phyloP scores from a whole-genome alignment of 2,329 filamentous ascomycete genomes.

The Thelonectria discophora region DNA sequence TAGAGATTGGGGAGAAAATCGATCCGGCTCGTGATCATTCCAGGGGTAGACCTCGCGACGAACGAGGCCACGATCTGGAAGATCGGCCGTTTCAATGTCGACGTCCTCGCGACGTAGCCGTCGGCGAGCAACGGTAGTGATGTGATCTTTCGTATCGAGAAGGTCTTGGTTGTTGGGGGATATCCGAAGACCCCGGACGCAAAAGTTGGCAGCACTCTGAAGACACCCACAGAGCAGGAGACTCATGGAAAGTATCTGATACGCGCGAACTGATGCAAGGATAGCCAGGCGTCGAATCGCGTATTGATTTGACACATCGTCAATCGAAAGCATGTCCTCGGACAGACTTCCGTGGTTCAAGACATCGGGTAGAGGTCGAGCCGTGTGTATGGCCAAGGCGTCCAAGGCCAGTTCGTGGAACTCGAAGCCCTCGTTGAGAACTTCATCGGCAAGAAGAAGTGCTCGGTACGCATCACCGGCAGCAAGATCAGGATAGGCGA shows the following conservation, averaged over 20 bases:
- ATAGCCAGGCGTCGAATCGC: conserved; percentile 54
- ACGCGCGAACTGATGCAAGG: conserved; percentile 64
- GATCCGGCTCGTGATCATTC: conserved; percentile 74
- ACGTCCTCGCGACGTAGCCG: conserved; percentile 58
- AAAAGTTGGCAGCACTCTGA: conserved; percentile 73
- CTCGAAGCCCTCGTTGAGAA: conserved; percentile 80
- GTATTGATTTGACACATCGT: conserved; percentile 46
- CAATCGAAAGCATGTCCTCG: conserved; percentile 46
- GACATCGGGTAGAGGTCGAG: conserved; percentile 53
- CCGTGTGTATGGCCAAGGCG: conserved; percentile 52
- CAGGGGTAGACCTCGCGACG: conserved; percentile 76
- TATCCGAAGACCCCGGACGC: conserved; percentile 65
- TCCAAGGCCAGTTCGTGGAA: conserved; percentile 76
- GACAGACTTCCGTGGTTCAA: conserved; percentile 56
- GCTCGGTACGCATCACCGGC: conserved; percentile 91
- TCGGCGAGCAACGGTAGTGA: conserved; percentile 61
- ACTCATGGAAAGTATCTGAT: conserved; percentile 65
- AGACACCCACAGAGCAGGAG: conserved; percentile 73
- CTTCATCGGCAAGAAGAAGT: conserved; percentile 85
- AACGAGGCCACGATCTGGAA: conserved; percentile 75
- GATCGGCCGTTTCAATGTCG: conserved; percentile 56
- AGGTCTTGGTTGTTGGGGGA: conserved; percentile 66
- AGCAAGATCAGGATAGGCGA: conserved; percentile 90
- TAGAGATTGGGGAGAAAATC: conserved; percentile 74
- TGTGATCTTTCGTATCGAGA: conserved; percentile 60